phyloP scores from a whole-genome alignment of 352 stramenopile genomes.

The Pythium graminicola region DNA sequence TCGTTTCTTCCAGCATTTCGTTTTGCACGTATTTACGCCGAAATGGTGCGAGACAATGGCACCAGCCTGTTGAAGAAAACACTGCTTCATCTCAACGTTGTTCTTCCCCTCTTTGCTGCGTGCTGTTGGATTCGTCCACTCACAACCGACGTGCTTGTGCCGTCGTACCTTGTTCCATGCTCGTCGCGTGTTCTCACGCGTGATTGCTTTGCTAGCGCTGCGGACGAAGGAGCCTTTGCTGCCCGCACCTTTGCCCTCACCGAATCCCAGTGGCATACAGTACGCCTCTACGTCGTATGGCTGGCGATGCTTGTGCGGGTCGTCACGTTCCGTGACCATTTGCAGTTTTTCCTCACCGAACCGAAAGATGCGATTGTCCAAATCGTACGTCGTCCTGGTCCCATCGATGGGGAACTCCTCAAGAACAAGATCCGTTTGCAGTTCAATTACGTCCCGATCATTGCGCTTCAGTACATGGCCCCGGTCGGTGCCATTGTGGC shows the following conservation, averaged over 20 bases:
- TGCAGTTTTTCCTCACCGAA: constrained; percentile 76
- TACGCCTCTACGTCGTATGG: constrained; percentile 50
- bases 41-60: constrained; percentile 48
- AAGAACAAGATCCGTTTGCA: constrained; percentile 68
- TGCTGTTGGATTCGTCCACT: constrained; percentile 55
- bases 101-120: constrained; percentile 49
- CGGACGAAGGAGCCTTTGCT: constrained; percentile 24
- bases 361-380: constrained; percentile 58
- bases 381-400: constrained; percentile 43
- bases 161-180: constrained; percentile 40
- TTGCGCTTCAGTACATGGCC: constrained; percentile 73
- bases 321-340: constrained; percentile 48
- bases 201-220: constrained; percentile 43
- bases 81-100: constrained; percentile 65
- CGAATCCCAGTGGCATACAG: constrained; percentile 46
- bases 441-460: constrained; percentile 78
- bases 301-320: constrained; percentile 40
- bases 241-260: constrained; percentile 25
- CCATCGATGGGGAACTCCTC: constrained; percentile 49
- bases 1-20: constrained; percentile 65
- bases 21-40: constrained; percentile 74
- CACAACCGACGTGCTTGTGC: constrained; percentile 39
- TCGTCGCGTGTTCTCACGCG: constrained; percentile 32
- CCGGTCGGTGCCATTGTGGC: constrained; percentile 39
- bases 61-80: constrained; percentile 29